Conservation (phyloP, 2,329 filamentous ascomycete species). For the Apiospora rasikravindrae region DNA sequence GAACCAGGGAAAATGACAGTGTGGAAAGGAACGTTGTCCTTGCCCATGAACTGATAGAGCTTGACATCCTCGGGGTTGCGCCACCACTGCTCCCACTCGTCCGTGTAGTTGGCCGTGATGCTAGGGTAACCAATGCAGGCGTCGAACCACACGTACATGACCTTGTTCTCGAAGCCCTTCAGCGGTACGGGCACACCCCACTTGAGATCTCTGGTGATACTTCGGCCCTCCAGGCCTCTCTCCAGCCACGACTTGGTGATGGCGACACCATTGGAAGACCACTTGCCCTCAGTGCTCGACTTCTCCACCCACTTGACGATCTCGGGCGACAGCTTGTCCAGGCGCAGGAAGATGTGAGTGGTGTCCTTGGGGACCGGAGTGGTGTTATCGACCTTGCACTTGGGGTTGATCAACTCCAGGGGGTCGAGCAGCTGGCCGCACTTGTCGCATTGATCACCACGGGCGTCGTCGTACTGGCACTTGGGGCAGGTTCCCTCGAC, state of each 20-base stretch:
- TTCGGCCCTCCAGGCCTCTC: conserved; percentile 82
- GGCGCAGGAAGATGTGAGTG: conserved; percentile 87
- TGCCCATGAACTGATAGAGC: conserved; percentile 80
- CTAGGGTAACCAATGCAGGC: conserved; percentile 80
- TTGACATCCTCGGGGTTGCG: conserved; percentile 72
- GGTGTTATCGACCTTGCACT: conserved; percentile 88
- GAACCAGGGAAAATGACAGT: conserved; percentile 77
- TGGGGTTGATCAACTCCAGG: conserved; percentile 74
- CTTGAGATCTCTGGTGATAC: conserved; percentile 90
- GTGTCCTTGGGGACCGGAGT: conserved; percentile 81
- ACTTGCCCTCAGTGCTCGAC: conserved; percentile 74
- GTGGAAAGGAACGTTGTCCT: conserved; percentile 76
- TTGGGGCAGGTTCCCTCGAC: conserved; percentile 81
- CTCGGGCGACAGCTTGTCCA: conserved; percentile 81
- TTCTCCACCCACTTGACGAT: conserved; percentile 80
- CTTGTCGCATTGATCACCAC: conserved; percentile 42
- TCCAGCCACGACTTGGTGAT: conserved; percentile 84
- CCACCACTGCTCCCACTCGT: conserved; percentile 79
- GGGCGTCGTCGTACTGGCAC: conserved; percentile 73
- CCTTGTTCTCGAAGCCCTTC: conserved; percentile 64
- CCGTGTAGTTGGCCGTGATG: conserved; percentile 76
- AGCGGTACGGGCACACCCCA: conserved; percentile 75
- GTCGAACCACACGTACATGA: conserved; percentile 76
- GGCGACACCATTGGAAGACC: conserved; percentile 75
- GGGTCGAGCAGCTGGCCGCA: conserved; percentile 40